Conservation (phyloP, 305 asterid species). For the Fraxinus nigra region DNA sequence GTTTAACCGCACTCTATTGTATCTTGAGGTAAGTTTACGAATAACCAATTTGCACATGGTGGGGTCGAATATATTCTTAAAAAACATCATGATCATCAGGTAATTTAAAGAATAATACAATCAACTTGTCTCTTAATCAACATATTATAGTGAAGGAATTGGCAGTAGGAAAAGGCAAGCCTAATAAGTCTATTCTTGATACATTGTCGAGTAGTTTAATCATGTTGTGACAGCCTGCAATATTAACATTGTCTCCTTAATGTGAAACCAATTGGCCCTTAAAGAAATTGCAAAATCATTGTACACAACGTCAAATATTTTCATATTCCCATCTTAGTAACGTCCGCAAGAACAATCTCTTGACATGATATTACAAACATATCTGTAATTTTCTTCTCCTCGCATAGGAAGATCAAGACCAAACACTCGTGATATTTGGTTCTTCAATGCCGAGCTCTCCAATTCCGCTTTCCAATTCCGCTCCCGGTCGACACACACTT, state of each 20-base stretch:
- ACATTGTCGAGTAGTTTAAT: background rate
- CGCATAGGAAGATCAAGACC: background rate
- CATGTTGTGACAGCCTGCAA: background rate
- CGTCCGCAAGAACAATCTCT: background rate
- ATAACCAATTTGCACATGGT: background rate
- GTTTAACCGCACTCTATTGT: background rate
- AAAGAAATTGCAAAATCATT: background rate
- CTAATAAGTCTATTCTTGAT: background rate
- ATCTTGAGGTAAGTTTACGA: background rate
- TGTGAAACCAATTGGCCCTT: background rate
- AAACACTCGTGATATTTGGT: constrained; percentile 1
- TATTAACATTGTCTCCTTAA: background rate
- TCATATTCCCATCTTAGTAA: background rate
- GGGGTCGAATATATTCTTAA: background rate
- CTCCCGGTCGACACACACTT: constrained; percentile 39
- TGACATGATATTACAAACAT: background rate
- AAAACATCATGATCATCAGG: background rate
- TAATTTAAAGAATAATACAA: background rate
- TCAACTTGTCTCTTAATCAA: background rate
- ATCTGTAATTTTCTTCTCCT: background rate
- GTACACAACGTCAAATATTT: background rate
- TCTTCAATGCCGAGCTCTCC: constrained; percentile 55
- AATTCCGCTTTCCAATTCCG: constrained; percentile 59
- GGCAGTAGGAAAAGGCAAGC: background rate
- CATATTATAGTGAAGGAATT: background rate